Conservation (phyloP, 768 basidiomycete species). For the Auriscalpium vulgare region DNA sequence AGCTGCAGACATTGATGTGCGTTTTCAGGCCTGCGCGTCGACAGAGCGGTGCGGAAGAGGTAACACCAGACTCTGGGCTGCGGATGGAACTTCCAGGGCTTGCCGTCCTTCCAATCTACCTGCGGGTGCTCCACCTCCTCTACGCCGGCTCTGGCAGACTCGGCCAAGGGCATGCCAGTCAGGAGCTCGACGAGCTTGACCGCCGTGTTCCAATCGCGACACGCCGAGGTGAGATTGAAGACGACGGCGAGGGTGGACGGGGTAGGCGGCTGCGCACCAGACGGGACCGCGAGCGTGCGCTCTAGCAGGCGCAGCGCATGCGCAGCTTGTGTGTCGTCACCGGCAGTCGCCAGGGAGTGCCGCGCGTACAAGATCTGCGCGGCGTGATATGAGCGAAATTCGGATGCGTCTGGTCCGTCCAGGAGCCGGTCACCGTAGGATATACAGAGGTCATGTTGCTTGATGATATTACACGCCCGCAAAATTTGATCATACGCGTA, state of each 20-base stretch:
- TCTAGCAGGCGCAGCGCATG: too few species aligned
- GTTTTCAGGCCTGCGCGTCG: background rate
- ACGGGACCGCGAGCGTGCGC: too few species aligned
- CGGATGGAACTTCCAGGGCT: background rate
- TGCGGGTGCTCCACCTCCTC: too few species aligned
- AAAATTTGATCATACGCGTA: slow-evolving; percentile 49
- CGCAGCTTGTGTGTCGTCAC: background rate
- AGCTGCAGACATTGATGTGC: slow-evolving; percentile 6
- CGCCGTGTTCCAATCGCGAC: slow-evolving; percentile 54
- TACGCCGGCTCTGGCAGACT: too few species aligned
- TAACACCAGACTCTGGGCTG: slow-evolving; percentile 1
- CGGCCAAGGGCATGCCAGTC: slow-evolving; percentile 36
- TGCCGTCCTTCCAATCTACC: background rate
- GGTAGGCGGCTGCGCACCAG: too few species aligned
- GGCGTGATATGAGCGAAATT: slow-evolving; percentile 48
- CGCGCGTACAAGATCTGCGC: slow-evolving; percentile 47
- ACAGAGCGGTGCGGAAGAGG: slow-evolving; percentile 7
- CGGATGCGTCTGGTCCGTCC: slow-evolving; percentile 27
- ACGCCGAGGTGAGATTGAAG: slow-evolving; percentile 41
- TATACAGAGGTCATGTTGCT: slow-evolving; percentile 38
- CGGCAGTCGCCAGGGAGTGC: slow-evolving; percentile 17
- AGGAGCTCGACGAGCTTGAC: slow-evolving; percentile 57
- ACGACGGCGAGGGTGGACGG: too few species aligned
- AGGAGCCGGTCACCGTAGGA: slow-evolving; percentile 57
- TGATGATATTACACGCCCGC: slow-evolving; percentile 42